Evolutionary conservation across 2,329 filamentous ascomycete species (phyloP).

Genomic region (Penicillium capsulatum): DNA sequence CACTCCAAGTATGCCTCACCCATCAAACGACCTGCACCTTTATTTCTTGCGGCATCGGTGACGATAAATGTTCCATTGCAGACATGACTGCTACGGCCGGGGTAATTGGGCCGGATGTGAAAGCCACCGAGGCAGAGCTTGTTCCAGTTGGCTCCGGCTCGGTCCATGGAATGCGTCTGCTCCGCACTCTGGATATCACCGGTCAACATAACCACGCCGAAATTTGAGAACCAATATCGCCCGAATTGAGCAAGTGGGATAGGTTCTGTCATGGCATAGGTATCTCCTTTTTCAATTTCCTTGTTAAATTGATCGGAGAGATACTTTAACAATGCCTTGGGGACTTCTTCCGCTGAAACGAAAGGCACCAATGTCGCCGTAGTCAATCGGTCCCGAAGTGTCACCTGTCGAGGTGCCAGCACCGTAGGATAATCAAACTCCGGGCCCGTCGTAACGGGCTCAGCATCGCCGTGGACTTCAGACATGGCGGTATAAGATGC

Average conservation of each 20-base stretch:
- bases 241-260: conserved; percentile 72
- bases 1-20: conserved; percentile 73
- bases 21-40: conserved; percentile 70
- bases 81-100: conserved; percentile 82
- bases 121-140: conserved; percentile 82
- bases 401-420: conserved; percentile 72
- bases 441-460: conserved; percentile 28
- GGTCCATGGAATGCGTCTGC: conserved; percentile 49
- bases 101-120: conserved; percentile 92
- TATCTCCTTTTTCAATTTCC: conserved; percentile 88
- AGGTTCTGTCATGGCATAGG: conserved; percentile 79
- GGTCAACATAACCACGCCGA: conserved; percentile 80
- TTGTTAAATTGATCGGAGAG: conserved; percentile 80
- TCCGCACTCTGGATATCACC: conserved; percentile 65
- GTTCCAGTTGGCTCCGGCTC: conserved; percentile 65
- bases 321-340: conserved; percentile 67
- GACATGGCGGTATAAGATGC: conserved; percentile 32
- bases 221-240: conserved; percentile 86
- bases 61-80: conserved; percentile 74
- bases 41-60: conserved; percentile 67
- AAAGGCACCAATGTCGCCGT: conserved; percentile 81
- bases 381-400: conserved; percentile 76
- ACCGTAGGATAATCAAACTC: conserved; percentile 57
- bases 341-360: conserved; percentile 71
- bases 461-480: conserved; percentile 35